phyloP scores from a whole-genome alignment of 2,329 filamentous ascomycete genomes.

The Trichoderma citrinoviride region DNA sequence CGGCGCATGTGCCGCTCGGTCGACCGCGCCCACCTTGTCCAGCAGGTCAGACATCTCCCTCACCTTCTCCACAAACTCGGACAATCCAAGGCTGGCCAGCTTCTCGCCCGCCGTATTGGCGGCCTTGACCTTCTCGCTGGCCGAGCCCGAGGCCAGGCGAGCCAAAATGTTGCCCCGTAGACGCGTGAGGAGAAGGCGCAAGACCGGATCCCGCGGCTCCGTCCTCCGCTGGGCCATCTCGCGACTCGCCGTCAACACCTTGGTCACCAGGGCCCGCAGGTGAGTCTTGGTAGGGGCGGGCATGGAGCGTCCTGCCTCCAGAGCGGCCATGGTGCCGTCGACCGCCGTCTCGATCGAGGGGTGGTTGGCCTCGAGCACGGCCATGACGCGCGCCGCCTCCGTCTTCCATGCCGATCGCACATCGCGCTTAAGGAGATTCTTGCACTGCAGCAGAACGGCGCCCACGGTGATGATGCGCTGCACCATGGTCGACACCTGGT shows the following conservation, averaged over 20 bases:
- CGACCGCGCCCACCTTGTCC: slow-evolving; percentile 62
- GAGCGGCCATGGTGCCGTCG: slow-evolving; percentile 60
- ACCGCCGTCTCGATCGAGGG: slow-evolving; percentile 52
- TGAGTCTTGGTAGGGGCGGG: slow-evolving; percentile 59
- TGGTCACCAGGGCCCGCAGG: slow-evolving; percentile 55
- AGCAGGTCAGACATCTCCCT: slow-evolving; percentile 68
- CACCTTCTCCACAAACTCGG: slow-evolving; percentile 69
- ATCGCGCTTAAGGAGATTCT: slow-evolving; percentile 79
- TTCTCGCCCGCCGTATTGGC: slow-evolving; percentile 68
- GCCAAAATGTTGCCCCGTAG: slow-evolving; percentile 64
- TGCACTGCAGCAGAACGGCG: slow-evolving; percentile 73
- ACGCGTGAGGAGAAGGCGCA: slow-evolving; percentile 66
- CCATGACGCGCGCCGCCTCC: slow-evolving; percentile 68
- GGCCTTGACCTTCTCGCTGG: slow-evolving; percentile 67
- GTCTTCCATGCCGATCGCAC: slow-evolving; percentile 74
- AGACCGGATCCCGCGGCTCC: slow-evolving; percentile 53
- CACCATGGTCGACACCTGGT: slow-evolving; percentile 38
- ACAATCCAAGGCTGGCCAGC: slow-evolving; percentile 65
- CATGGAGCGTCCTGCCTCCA: slow-evolving; percentile 63
- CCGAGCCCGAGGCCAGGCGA: slow-evolving; percentile 62
- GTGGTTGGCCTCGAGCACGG: slow-evolving; percentile 60
- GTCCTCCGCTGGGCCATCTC: slow-evolving; percentile 43
- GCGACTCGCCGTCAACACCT: slow-evolving; percentile 51
- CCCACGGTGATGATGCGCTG: slow-evolving; percentile 67
- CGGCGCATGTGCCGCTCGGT: slow-evolving; percentile 62